Conservation (phyloP, 768 basidiomycete genomes). For the Termitomyces titanicus region DNA sequence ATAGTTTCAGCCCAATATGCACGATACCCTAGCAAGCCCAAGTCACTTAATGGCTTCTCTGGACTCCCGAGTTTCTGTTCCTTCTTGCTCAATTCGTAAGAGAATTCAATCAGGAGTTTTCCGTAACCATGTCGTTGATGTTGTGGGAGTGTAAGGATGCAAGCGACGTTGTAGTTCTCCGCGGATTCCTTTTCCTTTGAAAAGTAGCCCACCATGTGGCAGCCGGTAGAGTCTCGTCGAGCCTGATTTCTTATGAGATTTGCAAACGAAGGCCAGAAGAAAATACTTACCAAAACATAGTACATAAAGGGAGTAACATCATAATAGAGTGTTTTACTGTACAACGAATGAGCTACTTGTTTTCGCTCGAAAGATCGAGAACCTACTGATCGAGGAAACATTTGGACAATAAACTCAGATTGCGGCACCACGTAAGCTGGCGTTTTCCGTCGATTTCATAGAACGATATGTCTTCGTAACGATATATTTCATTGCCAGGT, state of each 20-base stretch:
- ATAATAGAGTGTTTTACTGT: slow-evolving; percentile 98
- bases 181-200: slow-evolving; percentile 99
- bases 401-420: slow-evolving; percentile 93
- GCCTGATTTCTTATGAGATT: slow-evolving; percentile 39
- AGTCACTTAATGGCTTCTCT: slow-evolving; percentile 94
- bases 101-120: slow-evolving; percentile 94
- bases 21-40: slow-evolving; percentile 89
- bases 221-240: slow-evolving; percentile 83
- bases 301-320: slow-evolving; percentile 99
- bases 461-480: slow-evolving; percentile 94
- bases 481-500: slow-evolving; percentile 99
- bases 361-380: slow-evolving; percentile 5
- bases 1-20: slow-evolving; percentile 98
- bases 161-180: slow-evolving; percentile 98
- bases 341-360: slow-evolving; percentile 18
- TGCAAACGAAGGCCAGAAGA: not conserved
- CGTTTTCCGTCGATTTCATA: slow-evolving; percentile 98
- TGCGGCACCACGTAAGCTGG: slow-evolving; percentile 95
- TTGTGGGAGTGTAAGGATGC: slow-evolving; percentile 97
- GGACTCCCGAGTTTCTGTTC: slow-evolving; percentile 95
- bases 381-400: slow-evolving; percentile 97
- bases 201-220: slow-evolving; percentile 96
- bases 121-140: slow-evolving; percentile 97
- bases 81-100: slow-evolving; percentile 95
- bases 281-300: slow-evolving; percentile 85